Conservation (phyloP, 2,329 filamentous ascomycete species). For the Arthrobotrys conoides region DNA sequence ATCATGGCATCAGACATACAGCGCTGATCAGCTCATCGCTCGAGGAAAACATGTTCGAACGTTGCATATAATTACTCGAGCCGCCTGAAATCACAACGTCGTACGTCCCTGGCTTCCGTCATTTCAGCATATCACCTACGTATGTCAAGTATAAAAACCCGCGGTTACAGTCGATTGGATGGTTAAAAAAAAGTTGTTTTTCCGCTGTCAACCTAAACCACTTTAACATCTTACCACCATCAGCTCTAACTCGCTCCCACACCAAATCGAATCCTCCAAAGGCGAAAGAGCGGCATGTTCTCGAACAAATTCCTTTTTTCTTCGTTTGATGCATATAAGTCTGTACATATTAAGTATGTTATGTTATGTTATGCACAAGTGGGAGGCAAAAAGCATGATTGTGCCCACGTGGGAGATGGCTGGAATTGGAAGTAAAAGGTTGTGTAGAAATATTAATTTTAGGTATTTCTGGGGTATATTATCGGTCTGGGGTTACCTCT, state of each 20-base stretch:
- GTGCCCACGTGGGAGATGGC: conserved; percentile 19
- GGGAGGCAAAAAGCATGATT: conserved; percentile 29
- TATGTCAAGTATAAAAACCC: background rate
- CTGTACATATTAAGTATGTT: no score
- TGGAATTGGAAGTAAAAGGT: conserved; percentile 15
- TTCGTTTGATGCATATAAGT: no score
- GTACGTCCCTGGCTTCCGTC: conserved; percentile 11
- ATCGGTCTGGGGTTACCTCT: conserved; percentile 10
- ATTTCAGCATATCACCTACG: background rate
- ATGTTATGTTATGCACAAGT: conserved; percentile 11
- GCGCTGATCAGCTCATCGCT: conserved; percentile 1
- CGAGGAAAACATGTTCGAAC: background rate
- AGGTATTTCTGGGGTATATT: conserved; percentile 4
- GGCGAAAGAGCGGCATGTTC: background rate
- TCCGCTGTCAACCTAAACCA: background rate
- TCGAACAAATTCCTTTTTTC: background rate
- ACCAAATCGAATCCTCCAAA: background rate
- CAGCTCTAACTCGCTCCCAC: no score
- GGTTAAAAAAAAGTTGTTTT: conserved; percentile 1
- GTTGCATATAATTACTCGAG: no score
- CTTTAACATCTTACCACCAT: no score
- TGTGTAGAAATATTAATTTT: background rate
- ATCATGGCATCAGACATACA: conserved; percentile 17
- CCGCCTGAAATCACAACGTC: background rate
- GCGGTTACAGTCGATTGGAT: background rate